phyloP scores from a whole-genome alignment of 208 protist genomes.

The Leptomonas pyrrhocoris region DNA sequence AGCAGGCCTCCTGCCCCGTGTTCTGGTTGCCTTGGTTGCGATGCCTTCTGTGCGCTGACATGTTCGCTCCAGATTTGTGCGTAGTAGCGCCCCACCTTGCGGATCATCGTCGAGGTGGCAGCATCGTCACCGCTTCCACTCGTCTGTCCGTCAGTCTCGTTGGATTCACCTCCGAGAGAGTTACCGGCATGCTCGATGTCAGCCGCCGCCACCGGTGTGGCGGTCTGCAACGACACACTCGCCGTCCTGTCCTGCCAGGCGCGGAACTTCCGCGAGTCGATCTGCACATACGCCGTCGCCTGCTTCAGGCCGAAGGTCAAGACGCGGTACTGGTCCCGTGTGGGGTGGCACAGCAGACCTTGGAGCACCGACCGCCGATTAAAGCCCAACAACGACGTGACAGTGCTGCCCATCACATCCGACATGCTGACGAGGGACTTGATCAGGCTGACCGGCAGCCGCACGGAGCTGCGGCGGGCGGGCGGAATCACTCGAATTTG shows the following conservation, averaged over 20 bases:
- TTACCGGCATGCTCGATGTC: neutral
- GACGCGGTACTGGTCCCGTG: slow-evolving; percentile 59
- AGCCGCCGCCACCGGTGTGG: neutral
- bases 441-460: slow-evolving; percentile 31
- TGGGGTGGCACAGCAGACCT: slow-evolving; percentile 49
- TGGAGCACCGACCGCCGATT: slow-evolving; percentile 44
- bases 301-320: slow-evolving; percentile 75
- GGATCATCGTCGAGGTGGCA: neutral
- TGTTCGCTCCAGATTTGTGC: slow-evolving; percentile 18
- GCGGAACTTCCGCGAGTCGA: slow-evolving; percentile 36
- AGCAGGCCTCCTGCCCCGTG: neutral
- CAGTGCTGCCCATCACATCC: slow-evolving; percentile 48
- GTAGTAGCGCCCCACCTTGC: slow-evolving; percentile 26
- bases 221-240: neutral
- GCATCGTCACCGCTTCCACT: neutral
- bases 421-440: slow-evolving; percentile 48
- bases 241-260: slow-evolving; percentile 1
- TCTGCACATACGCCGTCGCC: slow-evolving; percentile 62
- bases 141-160: neutral
- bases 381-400: slow-evolving; percentile 63
- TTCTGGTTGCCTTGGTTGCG: neutral
- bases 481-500: slow-evolving; percentile 64
- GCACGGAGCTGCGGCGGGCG: slow-evolving; percentile 4
- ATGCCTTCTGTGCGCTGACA: neutral
- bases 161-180: neutral